Evolutionary conservation across 805 yeast species (phyloP).

Genomic region (Nakazawaea wyomingensis): DNA sequence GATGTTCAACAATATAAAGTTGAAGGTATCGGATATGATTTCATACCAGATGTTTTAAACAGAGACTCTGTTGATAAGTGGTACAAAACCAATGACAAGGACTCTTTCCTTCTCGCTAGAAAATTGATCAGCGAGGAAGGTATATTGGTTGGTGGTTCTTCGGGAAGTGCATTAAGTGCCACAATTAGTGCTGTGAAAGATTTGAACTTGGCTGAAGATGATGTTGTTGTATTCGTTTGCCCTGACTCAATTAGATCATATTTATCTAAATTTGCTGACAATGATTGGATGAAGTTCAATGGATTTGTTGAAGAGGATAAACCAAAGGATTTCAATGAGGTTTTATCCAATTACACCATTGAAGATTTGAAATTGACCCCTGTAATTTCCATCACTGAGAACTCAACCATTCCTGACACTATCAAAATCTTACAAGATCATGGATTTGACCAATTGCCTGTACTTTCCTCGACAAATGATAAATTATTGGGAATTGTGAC

Average conservation of each 20-base stretch:
- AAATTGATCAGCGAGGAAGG: constrained; percentile 82
- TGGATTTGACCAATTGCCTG: constrained; percentile 85
- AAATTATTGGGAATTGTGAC: constrained; percentile 74
- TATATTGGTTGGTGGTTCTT: constrained; percentile 83
- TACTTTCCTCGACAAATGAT: constrained; percentile 47
- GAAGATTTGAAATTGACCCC: constrained; percentile 71
- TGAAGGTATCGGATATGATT: constrained; percentile 90
- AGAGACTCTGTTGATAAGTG: constrained; percentile 65
- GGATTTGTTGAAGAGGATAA: constrained; percentile 51
- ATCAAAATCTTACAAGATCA: constrained; percentile 66
- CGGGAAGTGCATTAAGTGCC: constrained; percentile 81
- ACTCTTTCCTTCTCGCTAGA: constrained; percentile 74
- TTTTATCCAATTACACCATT: constrained; percentile 43
- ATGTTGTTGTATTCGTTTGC: constrained; percentile 71
- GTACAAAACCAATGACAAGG: constrained; percentile 83
- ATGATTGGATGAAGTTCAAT: constrained; percentile 83
- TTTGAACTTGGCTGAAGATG: constrained; percentile 57
- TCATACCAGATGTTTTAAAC: constrained; percentile 74
- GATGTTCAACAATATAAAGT: constrained; percentile 60
- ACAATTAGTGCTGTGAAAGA: constrained; percentile 64
- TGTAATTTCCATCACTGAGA: constrained; percentile 64
- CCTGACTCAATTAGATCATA: constrained; percentile 87
- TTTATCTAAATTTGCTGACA: constrained; percentile 82
- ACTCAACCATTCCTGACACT: constrained; percentile 57
- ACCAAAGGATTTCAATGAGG: constrained; percentile 20